These are phyloP conservation scores for Tephrocybe sp. DNA, from an alignment of 768 basidiomycete species.

Conservation along the genomic window DNA sequence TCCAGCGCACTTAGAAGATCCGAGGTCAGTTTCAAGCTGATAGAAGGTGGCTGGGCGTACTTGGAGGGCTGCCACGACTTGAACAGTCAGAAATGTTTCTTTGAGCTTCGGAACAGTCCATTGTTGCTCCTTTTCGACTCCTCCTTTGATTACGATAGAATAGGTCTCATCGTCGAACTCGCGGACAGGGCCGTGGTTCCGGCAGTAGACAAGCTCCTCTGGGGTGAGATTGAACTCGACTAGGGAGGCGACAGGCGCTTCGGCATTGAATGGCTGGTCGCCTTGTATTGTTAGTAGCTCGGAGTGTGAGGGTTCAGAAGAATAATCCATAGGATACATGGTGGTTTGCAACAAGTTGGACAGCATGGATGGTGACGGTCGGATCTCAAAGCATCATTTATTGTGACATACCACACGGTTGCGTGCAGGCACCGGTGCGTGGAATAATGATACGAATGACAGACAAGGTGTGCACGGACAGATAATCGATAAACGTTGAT, in stretches of 20 bases:
- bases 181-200: constrained; percentile 67
- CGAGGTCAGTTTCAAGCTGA: background rate
- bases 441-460: too few relatives aligned
- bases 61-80: constrained; percentile 57
- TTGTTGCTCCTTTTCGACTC: constrained; percentile 28
- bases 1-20: constrained; percentile 53
- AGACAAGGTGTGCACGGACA: background rate
- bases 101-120: constrained; percentile 41
- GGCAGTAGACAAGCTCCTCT: constrained; percentile 62
- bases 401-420: background rate
- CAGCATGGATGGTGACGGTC: constrained; percentile 10
- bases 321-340: constrained; percentile 50
- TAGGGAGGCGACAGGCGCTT: constrained; percentile 55
- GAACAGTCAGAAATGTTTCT: constrained; percentile 34
- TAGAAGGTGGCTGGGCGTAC: constrained; percentile 27
- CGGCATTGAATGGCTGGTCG: constrained; percentile 66
- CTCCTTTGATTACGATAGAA: constrained; percentile 37
- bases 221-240: constrained; percentile 64
- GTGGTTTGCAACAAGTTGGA: constrained; percentile 14
- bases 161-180: constrained; percentile 49
- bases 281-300: constrained; percentile 43
- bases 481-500: background rate
- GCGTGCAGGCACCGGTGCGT: background rate
- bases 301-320: constrained; percentile 50
- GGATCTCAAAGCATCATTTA: constrained; percentile 10